Percentiles rank a stretch among this genome's conserved stretches.
Conservation (phyloP, 768 basidiomycete genomes). For the Pilatotrama ljubarskyi region DNA sequence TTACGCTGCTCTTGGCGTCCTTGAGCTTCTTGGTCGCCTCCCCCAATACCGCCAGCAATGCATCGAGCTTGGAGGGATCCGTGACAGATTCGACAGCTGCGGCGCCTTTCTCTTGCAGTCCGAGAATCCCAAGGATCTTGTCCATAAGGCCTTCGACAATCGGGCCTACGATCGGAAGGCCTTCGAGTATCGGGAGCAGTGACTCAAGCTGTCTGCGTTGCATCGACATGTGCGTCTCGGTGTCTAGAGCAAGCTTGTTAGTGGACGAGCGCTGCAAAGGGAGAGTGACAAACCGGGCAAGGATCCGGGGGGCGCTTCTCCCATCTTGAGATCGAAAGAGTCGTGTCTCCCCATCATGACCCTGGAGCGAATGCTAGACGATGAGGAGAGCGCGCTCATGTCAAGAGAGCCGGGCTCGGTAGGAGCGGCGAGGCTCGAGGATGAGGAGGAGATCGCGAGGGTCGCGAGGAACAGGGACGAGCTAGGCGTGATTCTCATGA, state of each 20-base stretch:
- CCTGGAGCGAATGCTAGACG: conserved; percentile 6
- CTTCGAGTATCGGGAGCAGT: neutral
- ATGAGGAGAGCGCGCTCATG: conserved; percentile 2
- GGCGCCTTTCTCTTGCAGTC: neutral
- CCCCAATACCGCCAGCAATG: neutral
- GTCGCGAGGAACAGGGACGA: conserved; percentile 36
- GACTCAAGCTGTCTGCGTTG: neutral
- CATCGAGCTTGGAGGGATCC: neutral
- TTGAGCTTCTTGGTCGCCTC: neutral
- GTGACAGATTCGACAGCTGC: neutral
- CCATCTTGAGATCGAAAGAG: neutral
- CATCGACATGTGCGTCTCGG: neutral
- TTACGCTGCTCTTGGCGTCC: neutral
- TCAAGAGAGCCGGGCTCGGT: conserved; percentile 14
- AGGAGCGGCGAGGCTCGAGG: conserved; percentile 33
- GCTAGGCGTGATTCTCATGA: conserved; percentile 34
- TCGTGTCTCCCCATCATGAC: neutral
- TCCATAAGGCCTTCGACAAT: neutral
- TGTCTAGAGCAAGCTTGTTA: neutral
- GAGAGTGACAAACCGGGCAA: neutral
- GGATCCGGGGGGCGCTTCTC: neutral
- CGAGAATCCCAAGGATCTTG: neutral
- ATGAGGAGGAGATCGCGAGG: conserved; percentile 33
- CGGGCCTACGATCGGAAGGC: neutral
- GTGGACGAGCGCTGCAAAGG: neutral